Base-by-base conservation (phyloP, 495 filamentous ascomycete genomes). In the Trichocladium uniseriatum region DNA sequence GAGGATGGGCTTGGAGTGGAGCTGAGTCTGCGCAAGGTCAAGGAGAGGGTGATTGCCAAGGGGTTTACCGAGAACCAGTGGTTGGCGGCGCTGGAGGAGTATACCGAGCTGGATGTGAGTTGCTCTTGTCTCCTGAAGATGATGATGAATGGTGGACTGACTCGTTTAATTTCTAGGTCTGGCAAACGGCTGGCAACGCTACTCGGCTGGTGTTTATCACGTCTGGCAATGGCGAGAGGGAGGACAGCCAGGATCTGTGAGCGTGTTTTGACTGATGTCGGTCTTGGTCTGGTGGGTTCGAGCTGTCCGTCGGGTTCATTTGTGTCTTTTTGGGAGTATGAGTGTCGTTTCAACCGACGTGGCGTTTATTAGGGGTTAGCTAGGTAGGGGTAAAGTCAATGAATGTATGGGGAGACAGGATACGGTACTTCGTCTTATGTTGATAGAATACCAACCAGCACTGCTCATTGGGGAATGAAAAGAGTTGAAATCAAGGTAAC, bases 41-140 rank as follows among this genome's bases (percentile, higher is more conserved):
- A 88, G 56, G 89, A 97, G 61, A 64, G 92, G 36, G 88, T 97
- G 22, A 74, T 97, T 54, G 92, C 88, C 22, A 96, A 94, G 76
- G 94, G 94, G 8, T 98, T 97, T 59, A 97, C 94, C 5, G 84
- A 88, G 55, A 86, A 95, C 69, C 89, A 97, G 63, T 85, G 95
- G 67, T 75, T 81, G 43, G 78, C 78, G 53, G 84, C 89, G 32
- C 75, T 98, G 56, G 83, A 91, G 46, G 92, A 97, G 71, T 98
- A 98, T 68, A 80, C 85, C 6, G 72, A 79, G 51, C 61, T 94
- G 46, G 82, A 91, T 71, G 92, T 98, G 69, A 84, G 89, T 83
- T 43, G 40, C 39, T 27, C n/a, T 18, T 49, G 43, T 39, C 20
- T 32, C 38, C 7, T 41, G 32, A 45, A 57, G 55, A 69, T 52